Evolutionary conservation across 306 rosid genomes (phyloP).

Genomic region (Trichosanthes cucumerina): DNA sequence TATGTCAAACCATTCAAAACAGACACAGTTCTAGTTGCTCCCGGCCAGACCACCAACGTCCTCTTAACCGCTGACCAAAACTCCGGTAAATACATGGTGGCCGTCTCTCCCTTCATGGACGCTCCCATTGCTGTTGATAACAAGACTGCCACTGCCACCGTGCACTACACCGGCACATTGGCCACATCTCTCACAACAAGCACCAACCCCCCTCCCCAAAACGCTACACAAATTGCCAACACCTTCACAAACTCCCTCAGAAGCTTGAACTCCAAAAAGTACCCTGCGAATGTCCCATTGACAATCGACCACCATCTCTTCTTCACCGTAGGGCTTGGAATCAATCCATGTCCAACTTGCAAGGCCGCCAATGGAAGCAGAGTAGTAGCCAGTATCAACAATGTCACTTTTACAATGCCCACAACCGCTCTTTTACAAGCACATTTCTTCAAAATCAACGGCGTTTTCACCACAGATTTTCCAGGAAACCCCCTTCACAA

Average conservation of each 20-base stretch:
- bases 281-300: constrained; percentile 56
- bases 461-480: constrained; percentile 69
- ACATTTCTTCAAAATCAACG: constrained; percentile 46
- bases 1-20: constrained; percentile 62
- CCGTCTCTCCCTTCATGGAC: constrained; percentile 68
- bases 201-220: constrained; percentile 55
- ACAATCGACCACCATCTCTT: constrained; percentile 44
- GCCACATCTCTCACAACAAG: constrained; percentile 29
- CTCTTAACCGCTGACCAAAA: constrained; percentile 37
- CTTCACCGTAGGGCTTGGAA: constrained; percentile 55
- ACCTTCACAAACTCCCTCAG: constrained; percentile 34
- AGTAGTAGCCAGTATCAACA: constrained; percentile 57
- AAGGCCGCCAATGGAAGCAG: constrained; percentile 69
- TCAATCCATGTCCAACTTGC: constrained; percentile 63
- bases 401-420: constrained; percentile 78
- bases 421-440: constrained; percentile 65
- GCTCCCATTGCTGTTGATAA: constrained; percentile 51
- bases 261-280: constrained; percentile 54
- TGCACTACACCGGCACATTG: constrained; percentile 46
- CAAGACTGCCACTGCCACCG: constrained; percentile 49
- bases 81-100: constrained; percentile 49
- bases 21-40: constrained; percentile 59
- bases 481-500: constrained; percentile 42
- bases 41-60: constrained; percentile 82
- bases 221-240: constrained; percentile 57